Base-by-base conservation (phyloP, 2,329 filamentous ascomycete species). In the Samsoniella hepiali region DNA sequence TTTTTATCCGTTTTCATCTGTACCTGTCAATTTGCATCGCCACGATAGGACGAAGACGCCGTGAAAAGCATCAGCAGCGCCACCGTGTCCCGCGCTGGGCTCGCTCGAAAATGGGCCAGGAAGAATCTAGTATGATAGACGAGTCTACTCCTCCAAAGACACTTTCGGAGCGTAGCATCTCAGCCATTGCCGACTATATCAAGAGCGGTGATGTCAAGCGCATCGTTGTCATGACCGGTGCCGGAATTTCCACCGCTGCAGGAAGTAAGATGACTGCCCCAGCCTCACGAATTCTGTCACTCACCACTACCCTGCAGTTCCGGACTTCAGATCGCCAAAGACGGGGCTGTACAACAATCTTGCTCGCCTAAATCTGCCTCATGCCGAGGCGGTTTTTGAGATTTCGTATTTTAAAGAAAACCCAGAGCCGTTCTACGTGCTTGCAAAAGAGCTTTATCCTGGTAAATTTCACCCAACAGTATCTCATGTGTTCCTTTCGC, bases 341-440 rank as follows among this genome's bases (percentile, higher is more conserved):
- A 98, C 94, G 0, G 95, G 95, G 3, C 84, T 99, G 11, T 99
- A 99, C 75, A 89, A 91, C 70, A 98, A 98, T 72, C 87, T 99
- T 22, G 90, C 90, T 29, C 86, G 90, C 59, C 84, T 98, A 38
- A 87, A 96, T 65, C 84, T 99, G 0, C 93, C 93, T 0, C 89
- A 94, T 70, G 89, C 94, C 29, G 93, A 98, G 77, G 93, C 92
- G 40, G 92, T 98, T 51, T 98, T 99, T 76, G 93, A 97, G 72
- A 94, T 99, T 67, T 81, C 82, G 64, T 99, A 91, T 81, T 99
- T 99, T 78, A 84, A 89, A 66, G 72, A 88, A 50, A 90, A 96
- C 67, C 95, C 95, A 0, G 82, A 88, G 38, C 93, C 95, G 0
- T 99, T 99, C 79, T 99, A 98, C 76, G 86, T 91, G 1, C 84